phyloP scores from a whole-genome alignment of 169 alveolate species.

The Plasmodium sp. region DNA sequence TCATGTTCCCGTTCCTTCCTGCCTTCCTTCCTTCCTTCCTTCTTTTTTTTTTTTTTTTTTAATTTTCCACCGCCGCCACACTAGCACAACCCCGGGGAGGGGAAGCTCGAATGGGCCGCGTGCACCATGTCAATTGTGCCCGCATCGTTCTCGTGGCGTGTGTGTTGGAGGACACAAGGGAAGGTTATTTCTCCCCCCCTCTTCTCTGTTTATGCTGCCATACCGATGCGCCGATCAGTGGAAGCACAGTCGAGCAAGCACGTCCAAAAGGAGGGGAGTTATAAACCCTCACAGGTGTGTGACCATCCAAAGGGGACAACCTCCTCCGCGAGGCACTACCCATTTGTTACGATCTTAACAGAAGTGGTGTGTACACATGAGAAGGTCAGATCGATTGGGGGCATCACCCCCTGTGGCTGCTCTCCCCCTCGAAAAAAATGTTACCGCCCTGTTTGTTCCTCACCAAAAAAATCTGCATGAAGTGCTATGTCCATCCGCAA shows the following conservation, averaged over 20 bases:
- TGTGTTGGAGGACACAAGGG: neutral
- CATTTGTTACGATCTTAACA: neutral
- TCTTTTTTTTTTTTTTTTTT: no score
- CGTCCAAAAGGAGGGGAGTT: neutral
- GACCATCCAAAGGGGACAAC: neutral
- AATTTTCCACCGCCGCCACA: neutral
- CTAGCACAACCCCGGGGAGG: neutral
- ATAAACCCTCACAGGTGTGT: neutral
- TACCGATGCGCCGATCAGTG: neutral
- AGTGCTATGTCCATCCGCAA: neutral
- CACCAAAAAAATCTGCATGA: neutral
- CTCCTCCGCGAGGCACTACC: neutral
- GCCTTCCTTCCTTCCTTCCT: no score
- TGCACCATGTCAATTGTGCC: neutral
- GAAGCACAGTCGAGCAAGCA: neutral
- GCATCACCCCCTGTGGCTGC: neutral
- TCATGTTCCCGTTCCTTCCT: no score
- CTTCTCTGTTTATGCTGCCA: neutral
- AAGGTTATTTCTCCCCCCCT: neutral
- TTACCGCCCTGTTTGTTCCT: neutral
- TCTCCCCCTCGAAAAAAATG: neutral
- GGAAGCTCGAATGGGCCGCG: neutral
- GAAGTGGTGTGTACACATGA: neutral
- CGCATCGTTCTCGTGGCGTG: neutral
- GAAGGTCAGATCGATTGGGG: neutral